Evolutionary conservation across 257 asterid species (phyloP).

Genomic region (Dorcoceras hygrometricum): DNA sequence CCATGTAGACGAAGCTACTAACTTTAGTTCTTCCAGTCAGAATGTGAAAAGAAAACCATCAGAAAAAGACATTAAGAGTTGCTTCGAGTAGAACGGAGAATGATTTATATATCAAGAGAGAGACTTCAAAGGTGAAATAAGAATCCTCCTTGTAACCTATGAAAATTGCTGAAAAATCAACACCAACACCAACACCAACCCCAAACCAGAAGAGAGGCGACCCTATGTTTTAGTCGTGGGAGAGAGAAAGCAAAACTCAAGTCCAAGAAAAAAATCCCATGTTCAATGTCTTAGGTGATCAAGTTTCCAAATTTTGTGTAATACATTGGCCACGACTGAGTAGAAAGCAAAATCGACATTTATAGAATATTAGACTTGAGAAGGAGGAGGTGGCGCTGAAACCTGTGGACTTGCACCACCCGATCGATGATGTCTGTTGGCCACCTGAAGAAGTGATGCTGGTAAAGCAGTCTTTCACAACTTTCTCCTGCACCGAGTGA

Average conservation of each 20-base stretch:
- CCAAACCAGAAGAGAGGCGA: conserved; percentile 98
- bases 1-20: conserved; percentile 33
- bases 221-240: conserved; percentile 45
- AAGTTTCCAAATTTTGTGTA: not conserved
- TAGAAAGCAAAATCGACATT: not conserved
- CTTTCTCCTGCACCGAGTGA: conserved; percentile 45
- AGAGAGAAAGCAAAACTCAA: conserved; percentile 14
- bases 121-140: conserved; percentile 14
- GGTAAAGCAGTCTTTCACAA: conserved; percentile 50
- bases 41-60: conserved; percentile 43
- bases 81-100: conserved; percentile 18
- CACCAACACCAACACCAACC: conserved; percentile 97
- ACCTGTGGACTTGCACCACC: conserved; percentile 68
- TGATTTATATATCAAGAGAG: not conserved
- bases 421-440: conserved; percentile 73
- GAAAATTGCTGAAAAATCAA: conserved; percentile 82
- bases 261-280: not conserved
- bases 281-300: not conserved
- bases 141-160: conserved; percentile 47
- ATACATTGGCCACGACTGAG: not conserved
- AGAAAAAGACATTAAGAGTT: conserved; percentile 20
- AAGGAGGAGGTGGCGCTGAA: conserved; percentile 61
- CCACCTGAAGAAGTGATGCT: conserved; percentile 57
- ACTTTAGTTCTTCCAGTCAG: conserved; percentile 73
- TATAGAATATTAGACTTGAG: conserved; percentile 49